Evolutionary conservation across 75 land plant species (phyloP), one percentile per base, ranked within the genome.

Genomic region (Pseudotsuga menziesii): DNA sequence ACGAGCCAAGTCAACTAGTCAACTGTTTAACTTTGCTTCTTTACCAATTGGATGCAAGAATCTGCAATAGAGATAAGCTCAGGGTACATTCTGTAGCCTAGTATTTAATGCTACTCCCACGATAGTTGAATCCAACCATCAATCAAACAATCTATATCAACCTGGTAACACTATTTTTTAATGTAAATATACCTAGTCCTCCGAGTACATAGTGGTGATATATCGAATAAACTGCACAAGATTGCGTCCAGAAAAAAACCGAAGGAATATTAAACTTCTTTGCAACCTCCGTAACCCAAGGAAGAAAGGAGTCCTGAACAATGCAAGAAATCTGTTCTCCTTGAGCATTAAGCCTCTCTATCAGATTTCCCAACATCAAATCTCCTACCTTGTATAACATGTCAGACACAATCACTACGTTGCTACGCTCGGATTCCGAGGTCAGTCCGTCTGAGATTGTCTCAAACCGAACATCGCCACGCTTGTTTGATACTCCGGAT

Each of bases 221-320:
- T 2, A 48, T 48, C 2, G 54, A 48, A 48, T 48, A 48, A 48
- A 9, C 54, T 35, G 89, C 81, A 73, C 81, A 72, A 11, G 95
- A 86, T 56, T 91, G 93, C 11, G 88, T 80, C 93, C 93, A 91
- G 56, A 91, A 82, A 81, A 88, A 61, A 19, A 83, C 93, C 41
- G 62, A 39, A 19, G 90, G 87, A 60, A 91, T 32, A 0, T 78
- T 78, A 5, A 84, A 39, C 2, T 76, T 77, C 2, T 56, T 83
- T 3, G 90, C 90, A 5, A 86, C 88, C 76, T 86, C 88, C 36
- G 77, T 61, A 20, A 70, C 90, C 93, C 90, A 88, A 1, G 85
- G 87, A 13, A 88, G 41, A 58, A 88, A 84, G 2, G 87, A 79
- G 62, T 86, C 88, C 63, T 80, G 78, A 58, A 86, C 79, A 3